Percentiles rank a stretch among this genome's conserved stretches.
phyloP scores from a whole-genome alignment of 495 filamentous ascomycete genomes.

The Hypoxylon intermedium region DNA sequence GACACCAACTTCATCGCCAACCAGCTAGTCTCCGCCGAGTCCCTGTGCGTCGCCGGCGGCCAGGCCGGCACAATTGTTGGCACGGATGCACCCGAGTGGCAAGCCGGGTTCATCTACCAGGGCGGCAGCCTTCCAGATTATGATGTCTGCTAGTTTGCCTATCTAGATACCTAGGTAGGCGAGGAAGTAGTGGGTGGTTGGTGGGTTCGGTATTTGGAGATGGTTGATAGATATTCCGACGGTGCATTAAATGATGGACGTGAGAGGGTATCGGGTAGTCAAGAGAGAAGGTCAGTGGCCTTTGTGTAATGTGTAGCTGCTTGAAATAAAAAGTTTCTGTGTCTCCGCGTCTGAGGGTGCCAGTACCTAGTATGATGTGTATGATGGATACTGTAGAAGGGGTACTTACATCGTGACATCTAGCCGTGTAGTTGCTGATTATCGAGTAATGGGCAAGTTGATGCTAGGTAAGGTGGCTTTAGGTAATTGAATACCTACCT shows the following conservation, averaged over 20 bases:
- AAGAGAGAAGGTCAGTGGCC: neutral
- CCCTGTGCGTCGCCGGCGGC: slow-evolving; percentile 47
- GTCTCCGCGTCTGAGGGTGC: too few species aligned
- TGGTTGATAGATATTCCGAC: neutral
- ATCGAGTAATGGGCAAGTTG: too few species aligned
- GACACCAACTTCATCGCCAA: slow-evolving; percentile 49
- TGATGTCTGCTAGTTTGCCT: slow-evolving; percentile 44
- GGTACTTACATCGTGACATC: neutral
- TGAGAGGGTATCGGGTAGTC: neutral
- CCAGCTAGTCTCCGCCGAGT: slow-evolving; percentile 47
- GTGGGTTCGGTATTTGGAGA: neutral
- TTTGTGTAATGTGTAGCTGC: neutral
- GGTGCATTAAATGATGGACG: too few species aligned
- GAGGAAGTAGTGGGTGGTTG: neutral
- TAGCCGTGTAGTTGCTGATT: too few species aligned
- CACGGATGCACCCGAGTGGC: slow-evolving; percentile 48
- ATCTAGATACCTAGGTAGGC: neutral
- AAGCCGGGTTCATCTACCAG: slow-evolving; percentile 48
- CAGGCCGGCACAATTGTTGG: slow-evolving; percentile 50
- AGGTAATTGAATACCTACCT: too few species aligned
- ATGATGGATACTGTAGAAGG: neutral
- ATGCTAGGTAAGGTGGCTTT: too few species aligned
- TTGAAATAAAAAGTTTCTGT: neutral
- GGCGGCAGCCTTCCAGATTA: slow-evolving; percentile 47
- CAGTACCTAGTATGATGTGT: neutral